Evolutionary conservation across 2,329 filamentous ascomycete species (phyloP), one percentile per base, ranked within the genome.

Genomic region (Calonectria hawksworthii): DNA sequence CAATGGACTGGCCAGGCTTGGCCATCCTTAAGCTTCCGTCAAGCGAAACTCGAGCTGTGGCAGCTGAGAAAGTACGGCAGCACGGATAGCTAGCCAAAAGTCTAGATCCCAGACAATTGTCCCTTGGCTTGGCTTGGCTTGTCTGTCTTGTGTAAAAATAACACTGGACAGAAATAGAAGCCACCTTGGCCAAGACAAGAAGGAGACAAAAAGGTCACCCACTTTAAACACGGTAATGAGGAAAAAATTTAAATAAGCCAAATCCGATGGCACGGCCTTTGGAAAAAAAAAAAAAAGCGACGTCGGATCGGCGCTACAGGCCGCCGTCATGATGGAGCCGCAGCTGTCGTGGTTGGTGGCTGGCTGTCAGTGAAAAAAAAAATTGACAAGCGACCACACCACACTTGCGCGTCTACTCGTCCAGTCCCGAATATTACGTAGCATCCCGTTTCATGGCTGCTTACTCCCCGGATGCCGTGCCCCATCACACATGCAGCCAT

Each of bases 381-480:
- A 23, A 13, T 23, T 21, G 56, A 6, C 56, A 47, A 47, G 10
- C n/a, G 21, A 47, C 44, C 44, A 41, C 34, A 47, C 44, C 44
- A 41, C 34, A 26, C 10, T 28, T 63, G 56, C 34, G 18, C 34
- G 32, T 41, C 23, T 41, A 18, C 21, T 32, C 52, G 28, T 56
- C 28, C 21, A 56, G 30, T 32, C 21, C 30, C 2, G 52, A 34
- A n/a, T 34, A 30, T 41, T 63, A 26, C 34, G 56, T 63, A 41
- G n/a, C 56, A 41, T 63, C 56, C 36, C 56, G 56, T 63, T 18
- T 28, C 56, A 63, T 63, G 36, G 56, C 36, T 63, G 56, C 56
- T 63, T 63, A 63, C 21, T 30, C 1, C 34, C 23, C 9, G 30
- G 26, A 41, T 63, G 23, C 56, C 34, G 56, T 41, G 56, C 32